Conservation (phyloP, 257 asterid genomes). For the Parsonsia alboflavescens region DNA sequence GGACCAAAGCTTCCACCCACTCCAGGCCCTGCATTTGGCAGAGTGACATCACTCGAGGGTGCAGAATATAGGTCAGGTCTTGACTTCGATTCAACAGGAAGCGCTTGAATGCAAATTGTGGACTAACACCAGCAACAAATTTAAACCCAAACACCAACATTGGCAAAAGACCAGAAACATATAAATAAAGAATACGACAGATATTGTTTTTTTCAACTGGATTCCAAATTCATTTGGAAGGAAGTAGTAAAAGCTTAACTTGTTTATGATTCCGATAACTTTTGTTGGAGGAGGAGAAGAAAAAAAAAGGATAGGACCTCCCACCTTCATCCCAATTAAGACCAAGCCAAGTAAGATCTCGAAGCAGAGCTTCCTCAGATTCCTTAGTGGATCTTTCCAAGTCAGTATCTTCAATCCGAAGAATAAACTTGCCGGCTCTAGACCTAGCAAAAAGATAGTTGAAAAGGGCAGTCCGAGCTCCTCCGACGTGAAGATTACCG, state of each 20-base stretch:
- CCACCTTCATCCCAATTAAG: constrained; percentile 98
- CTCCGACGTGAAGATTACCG: constrained; percentile 96
- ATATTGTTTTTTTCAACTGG: neutral
- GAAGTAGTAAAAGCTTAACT: neutral
- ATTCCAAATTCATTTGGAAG: neutral
- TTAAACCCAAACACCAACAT: neutral
- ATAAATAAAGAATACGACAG: neutral
- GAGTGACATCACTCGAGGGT: neutral
- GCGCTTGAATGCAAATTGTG: neutral
- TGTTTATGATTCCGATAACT: neutral
- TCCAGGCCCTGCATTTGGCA: constrained; percentile 59
- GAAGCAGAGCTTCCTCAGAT: constrained; percentile 83
- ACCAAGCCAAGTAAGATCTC: constrained; percentile 95
- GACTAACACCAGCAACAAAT: neutral
- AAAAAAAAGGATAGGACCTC: constrained; percentile 20
- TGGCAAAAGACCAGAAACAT: neutral
- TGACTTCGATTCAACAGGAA: neutral
- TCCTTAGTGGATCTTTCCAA: constrained; percentile 92
- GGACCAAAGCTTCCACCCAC: constrained; percentile 87
- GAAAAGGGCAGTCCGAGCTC: constrained; percentile 96
- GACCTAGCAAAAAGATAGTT: constrained; percentile 89
- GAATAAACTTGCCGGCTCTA: constrained; percentile 78
- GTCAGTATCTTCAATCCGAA: constrained; percentile 94
- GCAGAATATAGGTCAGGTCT: neutral
- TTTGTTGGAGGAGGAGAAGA: neutral